These are phyloP conservation scores for Oryza meridionalis DNA, from an alignment of 176 grass and related monocot species.

Conservation along the genomic window DNA sequence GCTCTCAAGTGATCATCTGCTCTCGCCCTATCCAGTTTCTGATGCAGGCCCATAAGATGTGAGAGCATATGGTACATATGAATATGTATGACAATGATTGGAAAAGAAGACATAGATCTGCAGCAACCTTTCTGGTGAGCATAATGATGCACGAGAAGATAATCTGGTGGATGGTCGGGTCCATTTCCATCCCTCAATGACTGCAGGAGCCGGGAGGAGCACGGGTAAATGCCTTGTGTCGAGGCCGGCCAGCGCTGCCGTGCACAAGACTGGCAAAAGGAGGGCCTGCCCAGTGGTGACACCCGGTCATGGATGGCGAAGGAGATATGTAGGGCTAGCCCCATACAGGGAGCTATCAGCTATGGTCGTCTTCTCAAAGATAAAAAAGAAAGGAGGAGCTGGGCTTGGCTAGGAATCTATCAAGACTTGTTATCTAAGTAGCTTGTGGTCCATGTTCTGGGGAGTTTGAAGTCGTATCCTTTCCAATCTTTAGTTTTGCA, in stretches of 20 bases:
- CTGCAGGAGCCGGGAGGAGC: conserved; percentile 42
- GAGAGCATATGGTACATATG: conserved; percentile 44
- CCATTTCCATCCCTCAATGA: conserved; percentile 48
- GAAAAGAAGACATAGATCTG: conserved; percentile 66
- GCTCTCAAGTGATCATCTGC: conserved; percentile 26
- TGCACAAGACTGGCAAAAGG: conserved; percentile 37
- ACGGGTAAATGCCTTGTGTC: conserved; percentile 45
- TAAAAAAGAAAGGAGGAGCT: conserved; percentile 37
- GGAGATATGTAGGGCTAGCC: conserved; percentile 31
- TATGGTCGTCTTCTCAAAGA: conserved; percentile 34
- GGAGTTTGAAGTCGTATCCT: conserved; percentile 69
- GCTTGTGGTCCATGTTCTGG: conserved; percentile 54
- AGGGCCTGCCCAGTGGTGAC: conserved; percentile 4
- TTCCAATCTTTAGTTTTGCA: conserved; percentile 47
- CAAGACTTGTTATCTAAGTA: conserved; percentile 56
- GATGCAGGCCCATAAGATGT: conserved; percentile 41
- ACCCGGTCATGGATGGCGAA: conserved; percentile 50
- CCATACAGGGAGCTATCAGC: conserved; percentile 4
- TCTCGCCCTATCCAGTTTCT: conserved; percentile 27
- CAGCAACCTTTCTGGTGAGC: conserved; percentile 67
- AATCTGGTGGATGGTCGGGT: conserved; percentile 57
- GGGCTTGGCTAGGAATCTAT: conserved; percentile 53
- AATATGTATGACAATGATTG: conserved; percentile 65
- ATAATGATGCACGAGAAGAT: conserved; percentile 71
- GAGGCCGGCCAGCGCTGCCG: conserved; percentile 53